phyloP scores from a whole-genome alignment of 129 eudicot genomes.

The Pulicaria dysenterica region DNA sequence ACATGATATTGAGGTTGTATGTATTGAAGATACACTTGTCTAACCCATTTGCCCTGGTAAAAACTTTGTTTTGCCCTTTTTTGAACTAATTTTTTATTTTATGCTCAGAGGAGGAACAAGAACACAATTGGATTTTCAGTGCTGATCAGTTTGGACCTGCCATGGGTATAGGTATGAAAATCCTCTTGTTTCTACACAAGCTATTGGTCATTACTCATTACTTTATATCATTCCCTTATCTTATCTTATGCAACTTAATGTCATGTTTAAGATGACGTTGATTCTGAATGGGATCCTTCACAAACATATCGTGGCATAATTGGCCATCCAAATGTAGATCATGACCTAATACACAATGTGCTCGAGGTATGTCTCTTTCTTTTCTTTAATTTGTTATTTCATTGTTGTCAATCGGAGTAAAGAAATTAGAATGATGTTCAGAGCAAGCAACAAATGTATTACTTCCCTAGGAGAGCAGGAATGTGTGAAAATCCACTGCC shows the following conservation, averaged over 20 bases:
- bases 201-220: not conserved
- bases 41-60: too few species aligned
- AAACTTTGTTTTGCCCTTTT: not conserved
- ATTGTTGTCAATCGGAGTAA: not conserved
- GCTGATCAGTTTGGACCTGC: conserved; percentile 68
- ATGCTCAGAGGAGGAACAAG: conserved; percentile 58
- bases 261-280: conserved; percentile 47
- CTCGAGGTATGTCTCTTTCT: conserved; percentile 54
- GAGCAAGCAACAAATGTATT: not conserved
- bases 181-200: not conserved
- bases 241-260: conserved; percentile 14
- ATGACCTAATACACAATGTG: conserved; percentile 57
- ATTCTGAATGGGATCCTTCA: conserved; percentile 49
- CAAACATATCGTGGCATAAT: conserved; percentile 41
- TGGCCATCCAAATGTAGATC: conserved; percentile 68
- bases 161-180: conserved; percentile 36
- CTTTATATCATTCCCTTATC: not conserved
- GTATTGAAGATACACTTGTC: too few species aligned
- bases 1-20: too few species aligned
- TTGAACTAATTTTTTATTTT: not conserved
- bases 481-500: not conserved
- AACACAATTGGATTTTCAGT: conserved; percentile 86
- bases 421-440: not conserved
- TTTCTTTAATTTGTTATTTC: too few species aligned
- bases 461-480: not conserved